Conservation (phyloP, 257 asterid species). For the Euphrasia confusa region DNA sequence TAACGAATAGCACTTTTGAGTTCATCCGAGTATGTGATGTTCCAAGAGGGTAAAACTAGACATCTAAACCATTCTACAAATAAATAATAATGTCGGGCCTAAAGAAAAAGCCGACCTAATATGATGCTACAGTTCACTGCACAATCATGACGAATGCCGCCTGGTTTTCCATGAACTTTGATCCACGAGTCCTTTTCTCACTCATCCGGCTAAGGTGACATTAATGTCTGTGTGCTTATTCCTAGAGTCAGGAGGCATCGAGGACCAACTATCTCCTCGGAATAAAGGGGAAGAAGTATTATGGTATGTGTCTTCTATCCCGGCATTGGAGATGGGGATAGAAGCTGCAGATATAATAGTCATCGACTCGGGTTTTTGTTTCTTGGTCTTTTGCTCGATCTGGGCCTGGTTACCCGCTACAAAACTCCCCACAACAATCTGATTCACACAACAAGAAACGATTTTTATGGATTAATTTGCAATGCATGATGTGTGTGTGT, state of each 20-base stretch:
- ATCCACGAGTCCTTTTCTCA: neutral
- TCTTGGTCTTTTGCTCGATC: conserved; percentile 57
- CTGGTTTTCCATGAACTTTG: neutral
- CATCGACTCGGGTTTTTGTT: conserved; percentile 41
- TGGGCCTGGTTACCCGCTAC: conserved; percentile 63
- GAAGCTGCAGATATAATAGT: conserved; percentile 30
- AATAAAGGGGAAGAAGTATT: conserved; percentile 40
- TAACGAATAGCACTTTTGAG: neutral
- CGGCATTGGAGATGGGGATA: conserved; percentile 45
- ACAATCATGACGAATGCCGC: neutral
- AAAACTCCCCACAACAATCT: conserved; percentile 83
- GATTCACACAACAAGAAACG: neutral
- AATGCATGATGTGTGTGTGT: no score
- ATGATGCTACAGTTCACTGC: conserved; percentile 15
- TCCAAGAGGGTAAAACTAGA: neutral
- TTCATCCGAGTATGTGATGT: neutral
- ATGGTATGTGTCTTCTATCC: conserved; percentile 37
- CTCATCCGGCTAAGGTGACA: conserved; percentile 35
- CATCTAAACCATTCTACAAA: conserved; percentile 19
- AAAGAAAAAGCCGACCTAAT: conserved; percentile 12
- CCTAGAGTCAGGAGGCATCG: conserved; percentile 39
- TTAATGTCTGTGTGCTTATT: conserved; percentile 52
- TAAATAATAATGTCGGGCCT: no score
- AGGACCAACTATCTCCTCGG: conserved; percentile 64
- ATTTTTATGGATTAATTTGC: neutral